Evolutionary conservation across 768 basidiomycete species (phyloP).

Genomic region (Crepidotus variabilis): DNA sequence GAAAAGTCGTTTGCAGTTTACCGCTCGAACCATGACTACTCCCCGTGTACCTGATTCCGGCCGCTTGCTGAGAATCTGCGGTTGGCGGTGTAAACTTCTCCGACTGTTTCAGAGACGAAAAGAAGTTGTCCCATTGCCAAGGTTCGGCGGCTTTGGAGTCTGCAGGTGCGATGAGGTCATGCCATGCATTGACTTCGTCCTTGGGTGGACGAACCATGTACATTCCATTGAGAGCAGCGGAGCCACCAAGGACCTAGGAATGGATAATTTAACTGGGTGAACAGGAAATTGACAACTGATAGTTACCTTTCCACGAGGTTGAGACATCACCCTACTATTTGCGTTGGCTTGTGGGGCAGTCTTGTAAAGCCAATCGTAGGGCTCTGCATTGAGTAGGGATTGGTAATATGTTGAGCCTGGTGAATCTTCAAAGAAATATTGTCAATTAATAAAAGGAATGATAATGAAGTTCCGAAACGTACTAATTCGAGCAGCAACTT

Average conservation of each 20-base stretch:
- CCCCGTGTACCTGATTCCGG: conserved; percentile 41
- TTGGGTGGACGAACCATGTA: conserved; percentile 55
- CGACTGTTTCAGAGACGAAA: conserved; percentile 41
- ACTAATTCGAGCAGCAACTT: conserved; percentile 26
- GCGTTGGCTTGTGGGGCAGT: conserved; percentile 45
- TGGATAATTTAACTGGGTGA: not conserved
- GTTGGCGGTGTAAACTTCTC: conserved; percentile 57
- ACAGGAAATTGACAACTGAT: not conserved
- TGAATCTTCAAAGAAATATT: conserved; percentile 29
- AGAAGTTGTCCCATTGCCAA: conserved; percentile 48
- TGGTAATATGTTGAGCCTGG: conserved; percentile 51
- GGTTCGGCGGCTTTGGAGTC: conserved; percentile 29
- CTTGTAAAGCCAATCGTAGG: conserved; percentile 54
- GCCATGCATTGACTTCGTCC: conserved; percentile 48
- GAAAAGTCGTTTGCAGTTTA: conserved; percentile 38
- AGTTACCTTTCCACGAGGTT: conserved; percentile 60
- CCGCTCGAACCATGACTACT: conserved; percentile 50
- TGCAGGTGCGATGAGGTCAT: conserved; percentile 33
- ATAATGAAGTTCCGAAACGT: conserved; percentile 5
- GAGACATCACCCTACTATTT: conserved; percentile 38
- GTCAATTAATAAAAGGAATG: not conserved
- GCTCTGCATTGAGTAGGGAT: conserved; percentile 38
- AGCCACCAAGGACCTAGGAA: conserved; percentile 58
- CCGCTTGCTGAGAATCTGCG: conserved; percentile 30
- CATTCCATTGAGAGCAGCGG: conserved; percentile 67